Percentiles rank a stretch among this genome's conserved stretches.
Conservation (phyloP, 495 filamentous ascomycete species). For the Talaromyces adpressus region DNA sequence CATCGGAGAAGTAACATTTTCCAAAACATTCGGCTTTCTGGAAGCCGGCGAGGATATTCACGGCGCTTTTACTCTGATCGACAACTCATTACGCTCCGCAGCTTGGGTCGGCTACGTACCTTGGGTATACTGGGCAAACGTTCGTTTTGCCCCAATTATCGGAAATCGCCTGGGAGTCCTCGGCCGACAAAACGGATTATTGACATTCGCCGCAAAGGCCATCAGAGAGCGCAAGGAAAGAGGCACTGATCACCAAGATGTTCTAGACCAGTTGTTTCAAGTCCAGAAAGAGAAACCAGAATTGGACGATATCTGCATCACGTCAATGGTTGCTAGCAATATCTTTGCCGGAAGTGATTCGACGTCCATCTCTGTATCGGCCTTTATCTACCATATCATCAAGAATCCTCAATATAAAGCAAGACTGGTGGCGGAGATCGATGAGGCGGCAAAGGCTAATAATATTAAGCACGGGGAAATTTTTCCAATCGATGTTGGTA, state of each 20-base stretch:
- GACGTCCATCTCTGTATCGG: neutral
- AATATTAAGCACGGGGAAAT: neutral
- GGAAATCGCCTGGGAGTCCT: neutral
- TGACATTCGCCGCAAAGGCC: neutral
- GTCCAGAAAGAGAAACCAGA: neutral
- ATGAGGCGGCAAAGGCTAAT: neutral
- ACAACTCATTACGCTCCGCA: neutral
- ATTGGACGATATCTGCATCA: neutral
- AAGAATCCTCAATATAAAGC: neutral
- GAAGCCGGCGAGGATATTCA: neutral
- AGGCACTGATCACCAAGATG: neutral
- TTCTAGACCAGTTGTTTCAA: neutral
- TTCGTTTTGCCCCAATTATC: neutral
- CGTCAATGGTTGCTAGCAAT: neutral
- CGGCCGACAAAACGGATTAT: neutral
- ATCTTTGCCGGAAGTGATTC: neutral
- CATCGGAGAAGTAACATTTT: neutral
- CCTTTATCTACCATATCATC: neutral
- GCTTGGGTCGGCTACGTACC: neutral
- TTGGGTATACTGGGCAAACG: neutral
- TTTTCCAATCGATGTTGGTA: neutral
- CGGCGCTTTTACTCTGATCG: neutral
- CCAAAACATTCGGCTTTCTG: neutral
- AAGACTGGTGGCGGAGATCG: neutral
- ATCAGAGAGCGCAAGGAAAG: neutral